Conservation (phyloP, 139 green algal species). For the Raphidocelis subcapitata region DNA sequence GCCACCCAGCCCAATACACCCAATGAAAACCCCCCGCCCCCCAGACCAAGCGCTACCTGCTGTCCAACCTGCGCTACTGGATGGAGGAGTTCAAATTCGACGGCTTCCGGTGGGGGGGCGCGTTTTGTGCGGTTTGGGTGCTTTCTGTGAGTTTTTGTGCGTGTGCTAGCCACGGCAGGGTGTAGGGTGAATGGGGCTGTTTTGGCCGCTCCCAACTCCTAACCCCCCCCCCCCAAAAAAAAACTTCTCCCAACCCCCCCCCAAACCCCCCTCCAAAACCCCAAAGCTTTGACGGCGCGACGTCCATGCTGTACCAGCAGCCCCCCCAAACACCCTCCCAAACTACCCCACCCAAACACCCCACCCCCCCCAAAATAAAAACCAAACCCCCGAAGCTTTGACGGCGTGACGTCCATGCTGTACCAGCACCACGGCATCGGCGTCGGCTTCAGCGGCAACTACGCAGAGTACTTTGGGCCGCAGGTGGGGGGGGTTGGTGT, state of each 20-base stretch:
- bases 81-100: constrained; percentile 93
- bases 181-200: no score
- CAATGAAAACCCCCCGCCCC: no score
- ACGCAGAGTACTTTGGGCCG: constrained; percentile 75
- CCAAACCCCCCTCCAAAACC: no score
- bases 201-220: no score
- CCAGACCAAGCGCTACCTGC: constrained; percentile 76
- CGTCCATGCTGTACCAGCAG: constrained; percentile 96
- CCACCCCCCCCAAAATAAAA: constrained; percentile 87
- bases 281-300: constrained; percentile 97
- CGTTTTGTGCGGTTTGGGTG: background rate
- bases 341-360: no score
- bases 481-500: constrained; percentile 3
- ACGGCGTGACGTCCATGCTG: constrained; percentile 97
- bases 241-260: no score
- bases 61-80: constrained; percentile 95
- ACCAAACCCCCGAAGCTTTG: constrained; percentile 75
- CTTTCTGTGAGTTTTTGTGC: background rate
- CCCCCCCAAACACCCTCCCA: no score
- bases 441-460: constrained; percentile 80
- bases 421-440: constrained; percentile 97
- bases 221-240: no score
- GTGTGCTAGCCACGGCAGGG: background rate
- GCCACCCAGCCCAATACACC: no score
- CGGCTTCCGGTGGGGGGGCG: constrained; percentile 50